Evolutionary conservation across 805 yeast species (phyloP), one percentile per base, ranked within the genome.

Genomic region (Barnettozyma sp.): DNA sequence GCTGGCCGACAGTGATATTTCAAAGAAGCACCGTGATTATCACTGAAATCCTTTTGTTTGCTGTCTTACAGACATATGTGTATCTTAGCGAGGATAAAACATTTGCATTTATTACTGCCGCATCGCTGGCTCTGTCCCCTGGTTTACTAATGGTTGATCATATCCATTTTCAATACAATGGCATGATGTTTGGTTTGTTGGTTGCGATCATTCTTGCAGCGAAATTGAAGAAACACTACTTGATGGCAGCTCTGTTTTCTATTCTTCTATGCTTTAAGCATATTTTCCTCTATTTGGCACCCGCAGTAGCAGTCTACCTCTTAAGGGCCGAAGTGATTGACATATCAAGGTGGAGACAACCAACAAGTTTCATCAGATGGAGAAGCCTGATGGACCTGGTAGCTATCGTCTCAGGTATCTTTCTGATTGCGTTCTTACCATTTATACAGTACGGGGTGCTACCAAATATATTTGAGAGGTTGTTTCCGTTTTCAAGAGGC

Each of bases 121-220:
- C 87, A 13, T 80, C 95, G 22, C 69, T 92, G 18, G 83, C 78
- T 4, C 63, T 92, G 12, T 82, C 94, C 0, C 99, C 99, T 0
- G 97, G 95, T 1, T 66, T 94, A 47, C 63, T 92, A 43, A 76
- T 92, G 16, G 79, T 92, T 34, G 99, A 92, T 56, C 97, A 90
- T 57, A 84, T 92, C 22, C 98, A 92, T 57, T 92, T 92, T 67
- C 98, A 92, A 63, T 92, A 92, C 59, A 92, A 92, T 58, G 96
- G 96, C 4, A 81, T 88, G 72, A 66, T 92, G 66, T 87, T 83
- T 58, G 97, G 95, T 0, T 65, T 92, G 22, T 60, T 92, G 34
- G 70, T 90, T 21, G 68, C 80, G 14, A 74, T 92, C 14, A 70
- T 92, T 25, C 76, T 81, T 23, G 73, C 78, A 18, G 94, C 92